phyloP scores from a whole-genome alignment of 1,284 basidiomycete genomes.

The Mrakiaceae sp. region DNA sequence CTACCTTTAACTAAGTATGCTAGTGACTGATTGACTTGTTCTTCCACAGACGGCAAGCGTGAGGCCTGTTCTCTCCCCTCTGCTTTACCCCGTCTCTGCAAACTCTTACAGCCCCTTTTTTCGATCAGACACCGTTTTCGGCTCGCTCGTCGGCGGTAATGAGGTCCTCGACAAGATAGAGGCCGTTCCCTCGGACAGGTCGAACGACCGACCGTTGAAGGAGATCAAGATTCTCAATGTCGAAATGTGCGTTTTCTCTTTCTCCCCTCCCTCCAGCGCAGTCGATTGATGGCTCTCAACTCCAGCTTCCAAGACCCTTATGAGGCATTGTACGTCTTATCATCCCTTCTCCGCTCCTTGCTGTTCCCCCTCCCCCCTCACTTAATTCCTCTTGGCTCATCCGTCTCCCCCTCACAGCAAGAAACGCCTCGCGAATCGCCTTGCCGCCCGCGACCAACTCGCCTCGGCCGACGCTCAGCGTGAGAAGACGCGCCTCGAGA shows the following conservation, averaged over 20 bases:
- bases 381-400: too few relatives aligned
- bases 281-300: neutral
- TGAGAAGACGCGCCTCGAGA: slow-evolving; percentile 29
- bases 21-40: too few relatives aligned
- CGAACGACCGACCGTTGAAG: slow-evolving; percentile 74
- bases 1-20: neutral
- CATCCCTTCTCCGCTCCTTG: too few relatives aligned
- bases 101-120: neutral
- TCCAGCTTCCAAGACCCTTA: slow-evolving; percentile 38
- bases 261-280: neutral
- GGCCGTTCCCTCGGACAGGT: slow-evolving; percentile 62
- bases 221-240: slow-evolving; percentile 47
- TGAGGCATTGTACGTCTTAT: slow-evolving; percentile 25
- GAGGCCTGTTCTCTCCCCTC: slow-evolving; percentile 2
- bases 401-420: slow-evolving; percentile 21
- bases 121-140: slow-evolving; percentile 69
- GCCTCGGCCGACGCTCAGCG: slow-evolving; percentile 31
- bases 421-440: slow-evolving; percentile 29
- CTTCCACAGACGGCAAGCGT: slow-evolving; percentile 18
- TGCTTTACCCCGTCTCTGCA: neutral
- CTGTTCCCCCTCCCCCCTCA: too few relatives aligned
- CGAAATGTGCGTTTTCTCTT: slow-evolving; percentile 26
- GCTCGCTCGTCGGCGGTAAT: slow-evolving; percentile 88
- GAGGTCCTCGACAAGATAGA: slow-evolving; percentile 79
- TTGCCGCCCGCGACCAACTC: slow-evolving; percentile 31